Base-by-base conservation (phyloP, 1,139 yeast species). In the Chernovozyma aurita region DNA sequence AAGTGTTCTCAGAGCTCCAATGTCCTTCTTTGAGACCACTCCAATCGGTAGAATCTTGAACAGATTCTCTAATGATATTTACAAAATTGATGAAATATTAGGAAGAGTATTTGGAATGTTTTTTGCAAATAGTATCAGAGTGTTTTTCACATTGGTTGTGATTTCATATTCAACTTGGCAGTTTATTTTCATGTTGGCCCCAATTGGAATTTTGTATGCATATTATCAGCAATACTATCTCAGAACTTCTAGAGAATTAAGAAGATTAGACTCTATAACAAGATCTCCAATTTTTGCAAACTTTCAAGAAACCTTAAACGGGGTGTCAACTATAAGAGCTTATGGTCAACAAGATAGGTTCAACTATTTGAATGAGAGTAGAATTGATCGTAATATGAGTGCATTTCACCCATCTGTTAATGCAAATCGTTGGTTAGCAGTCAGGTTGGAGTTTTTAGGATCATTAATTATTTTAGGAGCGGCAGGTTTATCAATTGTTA, bases 351-450 rank as follows among this genome's bases (percentile, higher is more conserved):
- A 76, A 44, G 63, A 66, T 3, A 72, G 97, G 52, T 94, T 92
- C 57, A 71, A 67, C 39, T 78, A 68, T 49, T 70, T 86, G 53
- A 90, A 88, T 57, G 83, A 84, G 56, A 65, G 77, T 36, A 80
- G 88, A 53, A 75, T 90, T 48, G 97, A 92, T 55, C 73, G 74
- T 49, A 90, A 92, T 57, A 78, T 90, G 82, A 73, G 85, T 54
- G 97, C 97, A 0, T 90, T 77, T 53, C 94, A 87, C 65, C 97
- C 97, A 24, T 75, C 95, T n/a, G 79, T 88, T 42, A 85, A 85
- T 57, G 90, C 96, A 11, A 92, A 92, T 57, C 79, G 98, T 67
- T 92, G 98, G 98, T 73, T 92, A 42, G 97, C 97, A 9, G 95
- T 86, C 13, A 76, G 97, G 57, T 72, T 92, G 42, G 97, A 92